phyloP scores from a whole-genome alignment of 2,329 filamentous ascomycete genomes.

The Magnaporthiopsis incrustans region DNA sequence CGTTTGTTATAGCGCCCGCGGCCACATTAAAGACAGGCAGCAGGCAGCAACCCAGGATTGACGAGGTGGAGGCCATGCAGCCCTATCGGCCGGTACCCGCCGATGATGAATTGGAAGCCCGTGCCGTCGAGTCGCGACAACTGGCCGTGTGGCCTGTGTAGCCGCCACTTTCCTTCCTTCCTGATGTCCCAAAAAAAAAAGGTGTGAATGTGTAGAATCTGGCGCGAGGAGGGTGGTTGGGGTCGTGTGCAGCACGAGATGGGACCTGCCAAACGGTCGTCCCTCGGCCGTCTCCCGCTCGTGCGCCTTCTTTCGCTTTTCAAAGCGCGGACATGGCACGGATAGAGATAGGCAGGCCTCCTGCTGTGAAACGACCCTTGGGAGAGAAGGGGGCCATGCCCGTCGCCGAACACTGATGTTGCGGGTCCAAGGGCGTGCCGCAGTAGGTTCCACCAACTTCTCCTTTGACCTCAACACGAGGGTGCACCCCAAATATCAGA shows the following conservation, averaged over 20 bases:
- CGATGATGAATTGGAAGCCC: neutral
- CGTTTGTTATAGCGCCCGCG: neutral
- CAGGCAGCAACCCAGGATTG: too few relatives aligned
- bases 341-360: neutral
- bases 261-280: too few relatives aligned
- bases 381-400: too few relatives aligned
- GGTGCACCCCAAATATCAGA: too few relatives aligned
- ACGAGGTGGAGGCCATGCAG: constrained; percentile 1
- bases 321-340: neutral
- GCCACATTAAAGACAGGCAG: too few relatives aligned
- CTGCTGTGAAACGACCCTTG: neutral
- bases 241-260: too few relatives aligned
- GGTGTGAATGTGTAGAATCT: too few relatives aligned
- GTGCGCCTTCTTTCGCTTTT: neutral
- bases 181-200: neutral
- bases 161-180: neutral
- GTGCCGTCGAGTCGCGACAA: neutral
- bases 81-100: neutral
- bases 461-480: too few relatives aligned
- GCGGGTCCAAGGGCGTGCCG: too few relatives aligned
- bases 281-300: neutral
- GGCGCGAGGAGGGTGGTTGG: neutral
- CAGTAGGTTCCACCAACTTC: too few relatives aligned
- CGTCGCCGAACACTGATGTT: neutral
- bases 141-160: neutral